phyloP scores from a whole-genome alignment of 2,329 filamentous ascomycete species.

The Pseudocercospora vitis region DNA sequence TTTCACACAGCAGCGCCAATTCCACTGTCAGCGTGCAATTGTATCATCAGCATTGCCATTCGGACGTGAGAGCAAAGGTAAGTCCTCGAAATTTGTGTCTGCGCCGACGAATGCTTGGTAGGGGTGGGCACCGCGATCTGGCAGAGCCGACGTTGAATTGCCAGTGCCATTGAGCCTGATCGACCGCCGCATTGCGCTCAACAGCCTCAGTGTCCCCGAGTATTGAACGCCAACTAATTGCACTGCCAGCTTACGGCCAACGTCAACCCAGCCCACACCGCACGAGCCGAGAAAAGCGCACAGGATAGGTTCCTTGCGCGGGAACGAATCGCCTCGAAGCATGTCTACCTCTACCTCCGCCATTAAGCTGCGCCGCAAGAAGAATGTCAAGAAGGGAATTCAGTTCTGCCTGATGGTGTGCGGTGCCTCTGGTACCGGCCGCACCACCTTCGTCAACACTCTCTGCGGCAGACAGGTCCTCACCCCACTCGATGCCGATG shows the following conservation, averaged over 20 bases:
- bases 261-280: neutral
- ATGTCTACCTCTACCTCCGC: slow-evolving; percentile 38
- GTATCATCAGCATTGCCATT: neutral
- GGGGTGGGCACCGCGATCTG: neutral
- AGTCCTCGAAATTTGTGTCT: neutral
- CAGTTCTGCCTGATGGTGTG: slow-evolving; percentile 99
- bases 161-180: neutral
- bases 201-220: neutral
- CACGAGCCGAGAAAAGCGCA: slow-evolving; percentile 17
- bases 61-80: slow-evolving; percentile 14
- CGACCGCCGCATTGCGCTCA: neutral
- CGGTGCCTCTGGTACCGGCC: slow-evolving; percentile 95
- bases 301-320: slow-evolving; percentile 30
- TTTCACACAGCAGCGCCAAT: slow-evolving; percentile 9
- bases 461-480: slow-evolving; percentile 95
- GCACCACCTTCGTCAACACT: slow-evolving; percentile 99
- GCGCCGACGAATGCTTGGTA: slow-evolving; percentile 5
- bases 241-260: neutral
- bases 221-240: slow-evolving; percentile 2
- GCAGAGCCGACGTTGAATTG: slow-evolving; percentile 11
- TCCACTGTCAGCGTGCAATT: neutral
- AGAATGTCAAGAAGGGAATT: slow-evolving; percentile 99
- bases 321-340: slow-evolving; percentile 19
- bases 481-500: slow-evolving; percentile 87
- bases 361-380: slow-evolving; percentile 98